phyloP scores from a whole-genome alignment of 2,329 filamentous ascomycete genomes.

The Penicillium frequentans region DNA sequence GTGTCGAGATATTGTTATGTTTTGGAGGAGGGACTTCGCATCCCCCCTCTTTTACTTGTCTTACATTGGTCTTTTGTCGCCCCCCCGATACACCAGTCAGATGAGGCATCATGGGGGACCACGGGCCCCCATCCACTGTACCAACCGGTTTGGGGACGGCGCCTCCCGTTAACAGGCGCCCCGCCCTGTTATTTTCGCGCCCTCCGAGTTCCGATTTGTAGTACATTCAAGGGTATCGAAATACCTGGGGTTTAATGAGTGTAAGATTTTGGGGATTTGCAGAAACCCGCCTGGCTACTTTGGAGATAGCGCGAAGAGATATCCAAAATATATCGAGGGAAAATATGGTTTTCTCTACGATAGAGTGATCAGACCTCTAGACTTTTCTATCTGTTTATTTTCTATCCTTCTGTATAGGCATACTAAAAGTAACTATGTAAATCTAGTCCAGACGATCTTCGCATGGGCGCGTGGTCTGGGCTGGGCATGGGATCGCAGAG shows the following conservation, averaged over 20 bases:
- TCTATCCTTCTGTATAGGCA: background rate
- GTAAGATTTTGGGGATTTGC: background rate
- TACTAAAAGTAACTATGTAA: background rate
- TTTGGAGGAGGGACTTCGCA: background rate
- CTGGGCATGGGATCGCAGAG: slow-evolving; percentile 11
- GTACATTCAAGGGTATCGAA: background rate
- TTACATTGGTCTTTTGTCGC: background rate
- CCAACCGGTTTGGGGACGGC: slow-evolving; percentile 3
- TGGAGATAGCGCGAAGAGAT: background rate
- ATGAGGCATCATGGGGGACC: background rate
- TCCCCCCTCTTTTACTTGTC: background rate
- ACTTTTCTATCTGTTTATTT: background rate
- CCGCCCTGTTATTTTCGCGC: background rate
- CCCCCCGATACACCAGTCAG: background rate
- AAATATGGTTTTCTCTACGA: no score
- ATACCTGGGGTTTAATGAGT: background rate
- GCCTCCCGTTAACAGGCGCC: slow-evolving; percentile 8
- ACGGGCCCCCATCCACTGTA: background rate
- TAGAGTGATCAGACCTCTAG: background rate
- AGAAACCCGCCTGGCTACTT: background rate
- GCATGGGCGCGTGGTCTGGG: slow-evolving; percentile 10
- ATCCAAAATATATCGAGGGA: background rate
- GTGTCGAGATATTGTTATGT: background rate
- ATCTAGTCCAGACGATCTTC: background rate
- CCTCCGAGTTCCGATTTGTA: background rate